These are phyloP conservation scores for Leccinum barrowsii DNA, from an alignment of 768 basidiomycete genomes.

Conservation along the genomic window DNA sequence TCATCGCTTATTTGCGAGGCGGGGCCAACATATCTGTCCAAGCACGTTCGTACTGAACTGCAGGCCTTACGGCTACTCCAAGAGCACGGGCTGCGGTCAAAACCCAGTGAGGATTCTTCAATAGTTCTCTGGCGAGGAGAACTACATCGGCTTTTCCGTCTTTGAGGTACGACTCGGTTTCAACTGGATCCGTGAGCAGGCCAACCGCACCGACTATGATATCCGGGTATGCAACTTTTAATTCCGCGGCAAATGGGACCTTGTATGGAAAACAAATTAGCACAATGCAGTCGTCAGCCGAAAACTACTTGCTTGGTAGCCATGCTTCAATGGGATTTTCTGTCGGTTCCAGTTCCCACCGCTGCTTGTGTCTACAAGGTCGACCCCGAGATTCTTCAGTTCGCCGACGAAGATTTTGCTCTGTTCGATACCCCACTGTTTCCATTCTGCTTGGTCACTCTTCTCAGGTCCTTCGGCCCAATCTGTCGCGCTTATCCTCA, in stretches of 20 bases:
- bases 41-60: slow-evolving; percentile 68
- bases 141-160: slow-evolving; percentile 67
- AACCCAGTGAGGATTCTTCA: slow-evolving; percentile 66
- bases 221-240: slow-evolving; percentile 58
- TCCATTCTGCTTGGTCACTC: slow-evolving; percentile 52
- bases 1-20: background rate
- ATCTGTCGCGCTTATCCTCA: slow-evolving; percentile 63
- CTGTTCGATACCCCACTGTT: slow-evolving; percentile 78
- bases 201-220: slow-evolving; percentile 65
- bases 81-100: slow-evolving; percentile 60
- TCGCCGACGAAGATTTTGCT: slow-evolving; percentile 54
- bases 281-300: background rate
- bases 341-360: slow-evolving; percentile 65
- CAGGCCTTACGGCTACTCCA: slow-evolving; percentile 60
- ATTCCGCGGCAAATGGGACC: slow-evolving; percentile 65
- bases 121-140: slow-evolving; percentile 61
- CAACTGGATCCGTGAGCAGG: slow-evolving; percentile 59
- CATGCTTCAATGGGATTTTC: slow-evolving; percentile 49
- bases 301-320: slow-evolving; percentile 51
- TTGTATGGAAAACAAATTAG: slow-evolving; percentile 20
- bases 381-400: slow-evolving; percentile 60
- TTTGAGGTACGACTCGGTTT: slow-evolving; percentile 61
- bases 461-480: slow-evolving; percentile 60
- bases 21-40: slow-evolving; percentile 41
- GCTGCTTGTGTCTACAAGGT: slow-evolving; percentile 69